Evolutionary conservation across 306 rosid species (phyloP).

Genomic region (Abrus precatorius): DNA sequence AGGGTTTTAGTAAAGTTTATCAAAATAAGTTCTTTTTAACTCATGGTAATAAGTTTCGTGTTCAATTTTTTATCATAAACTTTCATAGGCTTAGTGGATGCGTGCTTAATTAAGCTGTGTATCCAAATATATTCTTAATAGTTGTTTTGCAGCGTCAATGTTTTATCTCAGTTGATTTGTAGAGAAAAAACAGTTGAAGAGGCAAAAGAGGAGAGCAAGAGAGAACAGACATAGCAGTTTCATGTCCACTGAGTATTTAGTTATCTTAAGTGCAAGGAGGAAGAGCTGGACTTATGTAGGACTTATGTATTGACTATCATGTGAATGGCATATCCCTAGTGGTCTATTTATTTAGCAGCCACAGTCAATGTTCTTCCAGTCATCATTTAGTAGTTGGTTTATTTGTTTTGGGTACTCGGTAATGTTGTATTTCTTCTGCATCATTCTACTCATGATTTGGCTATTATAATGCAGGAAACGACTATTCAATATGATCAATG

Average conservation of each 20-base stretch:
- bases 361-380: conserved; percentile 7
- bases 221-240: conserved; percentile 28
- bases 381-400: conserved; percentile 34
- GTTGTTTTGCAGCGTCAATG: conserved; percentile 18
- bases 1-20: too few relatives aligned
- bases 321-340: conserved; percentile 26
- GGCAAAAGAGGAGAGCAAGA: background rate
- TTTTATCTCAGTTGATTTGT: conserved; percentile 17
- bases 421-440: conserved; percentile 30
- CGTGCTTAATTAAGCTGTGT: too few relatives aligned
- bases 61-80: too few relatives aligned
- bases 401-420: conserved; percentile 33
- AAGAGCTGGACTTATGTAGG: background rate
- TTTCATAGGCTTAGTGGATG: too few relatives aligned
- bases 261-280: conserved; percentile 32
- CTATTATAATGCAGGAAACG: conserved; percentile 69
- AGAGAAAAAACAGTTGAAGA: conserved; percentile 20
- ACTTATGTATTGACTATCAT: conserved; percentile 15
- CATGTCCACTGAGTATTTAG: conserved; percentile 13
- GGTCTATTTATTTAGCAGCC: conserved; percentile 13
- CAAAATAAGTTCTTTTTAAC: too few relatives aligned
- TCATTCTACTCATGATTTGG: conserved; percentile 25
- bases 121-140: background rate
- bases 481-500: conserved; percentile 82
- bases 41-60: too few relatives aligned